Evolutionary conservation across 495 filamentous ascomycete genomes (phyloP), one percentile per base, ranked within the genome.

Genomic region (Amniculicola lignicola): DNA sequence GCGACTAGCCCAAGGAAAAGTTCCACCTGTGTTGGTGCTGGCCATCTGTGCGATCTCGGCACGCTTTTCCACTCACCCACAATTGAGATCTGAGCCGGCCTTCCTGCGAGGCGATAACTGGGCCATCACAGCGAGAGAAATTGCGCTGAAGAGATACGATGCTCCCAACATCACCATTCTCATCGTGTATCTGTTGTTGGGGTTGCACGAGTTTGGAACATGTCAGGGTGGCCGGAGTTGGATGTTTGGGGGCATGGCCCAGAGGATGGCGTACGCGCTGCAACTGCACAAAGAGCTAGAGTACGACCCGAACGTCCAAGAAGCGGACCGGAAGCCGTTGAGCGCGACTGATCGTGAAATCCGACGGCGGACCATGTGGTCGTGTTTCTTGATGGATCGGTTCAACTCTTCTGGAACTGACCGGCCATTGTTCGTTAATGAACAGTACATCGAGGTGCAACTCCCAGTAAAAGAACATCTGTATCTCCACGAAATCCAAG

Each of bases 341-440:
- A 95, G 87, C 64, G 88, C 89, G 62, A 93, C 90, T 11, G 93
- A 98, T 70, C 83, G 88, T 28, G 93, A 98, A 67, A 96, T 96
- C 31, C 77, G 93, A 49, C 78, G 92, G 52, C 79, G 93, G 47
- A 94, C 89, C 4, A 96, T 98, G 92, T 98, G 93, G 93, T 87
- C 90, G 19, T 96, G 90, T 67, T 96, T 92, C 64, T 66, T 94
- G 55, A 96, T 98, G 93, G 93, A 98, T 69, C 83, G 92, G 0
- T 96, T 96, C 72, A 96, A 90, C 70, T 95, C 92, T 2, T 96
- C 91, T 2, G 93, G 93, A 12, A 96, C 91, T 23, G 90, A 96
- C 63, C 81, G 93, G 46, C 93, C 93, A 43, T 86, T 87, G n/a
- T 92, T 94, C 63, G 87, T 91, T 28, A 84, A 88, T 60, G 91